Conservation (phyloP, 495 filamentous ascomycete genomes). For the Oidiodendron maius region DNA sequence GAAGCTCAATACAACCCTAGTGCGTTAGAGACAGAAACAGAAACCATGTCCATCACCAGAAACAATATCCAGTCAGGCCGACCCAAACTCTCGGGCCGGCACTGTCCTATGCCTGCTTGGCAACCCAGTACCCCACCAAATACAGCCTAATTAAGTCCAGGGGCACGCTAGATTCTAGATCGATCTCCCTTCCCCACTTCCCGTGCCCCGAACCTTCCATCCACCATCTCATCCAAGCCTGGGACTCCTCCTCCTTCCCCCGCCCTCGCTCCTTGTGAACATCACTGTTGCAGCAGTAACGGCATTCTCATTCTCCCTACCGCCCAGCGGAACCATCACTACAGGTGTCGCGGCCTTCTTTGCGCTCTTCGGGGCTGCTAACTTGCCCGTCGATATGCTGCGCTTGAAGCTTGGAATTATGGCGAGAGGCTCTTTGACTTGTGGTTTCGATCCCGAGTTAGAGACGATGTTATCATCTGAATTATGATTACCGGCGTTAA, state of each 20-base stretch:
- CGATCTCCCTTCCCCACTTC: background rate
- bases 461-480: constrained; percentile 2
- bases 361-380: constrained; percentile 36
- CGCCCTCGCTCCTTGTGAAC: constrained; percentile 26
- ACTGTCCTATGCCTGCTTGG: no score
- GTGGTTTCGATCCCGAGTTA: background rate
- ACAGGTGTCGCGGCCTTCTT: constrained; percentile 39
- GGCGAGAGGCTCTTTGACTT: constrained; percentile 32
- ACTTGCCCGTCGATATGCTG: constrained; percentile 34
- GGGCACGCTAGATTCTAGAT: no score
- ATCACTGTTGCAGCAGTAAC: constrained; percentile 23
- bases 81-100: no score
- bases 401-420: constrained; percentile 46
- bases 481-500: constrained; percentile 27
- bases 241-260: constrained; percentile 44
- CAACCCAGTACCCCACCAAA: no score
- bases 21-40: no score
- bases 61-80: no score
- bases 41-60: no score
- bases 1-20: no score
- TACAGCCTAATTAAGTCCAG: no score
- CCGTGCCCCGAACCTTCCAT: no score
- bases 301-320: constrained; percentile 50
- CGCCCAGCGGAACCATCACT: constrained; percentile 44
- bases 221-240: no score